Base-by-base conservation (phyloP, 768 basidiomycete species). In the Gymnopilus dilepis region DNA sequence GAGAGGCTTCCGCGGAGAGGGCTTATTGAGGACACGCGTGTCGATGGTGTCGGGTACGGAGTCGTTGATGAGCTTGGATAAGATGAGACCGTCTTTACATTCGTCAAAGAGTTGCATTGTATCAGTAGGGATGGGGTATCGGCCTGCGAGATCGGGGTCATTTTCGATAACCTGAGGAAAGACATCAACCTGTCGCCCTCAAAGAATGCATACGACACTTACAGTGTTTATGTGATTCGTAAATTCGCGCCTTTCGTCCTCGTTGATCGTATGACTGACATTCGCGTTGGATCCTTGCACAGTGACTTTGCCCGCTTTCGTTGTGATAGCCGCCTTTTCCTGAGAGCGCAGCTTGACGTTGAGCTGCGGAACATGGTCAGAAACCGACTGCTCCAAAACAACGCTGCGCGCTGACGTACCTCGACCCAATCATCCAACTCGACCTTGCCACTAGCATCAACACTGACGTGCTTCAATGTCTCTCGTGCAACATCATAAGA, bases 81-180 rank as follows among this genome's bases (percentile, higher is more conserved):
- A 90, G 68, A 99, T 88, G 71, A 99, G 81, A 64, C 97, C 97
- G 70, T 99, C 97, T 70, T 90, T 86, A 76, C 90, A 92, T 75
- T 99, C 97, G 72, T 99, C 97, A 70, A 99, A 99, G 65, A 99
- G 84, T 68, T 99, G 97, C 96, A 99, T 97, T 19, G 95, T 98
- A 58, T 94, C 85, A 7, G 95, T 96, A 0, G 95, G 96, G 64
- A 99, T 97, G 5, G 96, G 97, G 65, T 94, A 85, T 42, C 95
- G 85, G 60, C 80, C 76, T 19, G 86, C 88, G 56, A 99, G 82
- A 73, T 97, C 97, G 31, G 87, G 72, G 72, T 99, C 97, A 61
- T 92, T 92, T 69, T 92, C 93, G 61, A 99, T 86, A 30, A 98
- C 89, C 96, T 98, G 66, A 45, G 15, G 24, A 7, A 50, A 31